Evolutionary conservation across 805 yeast species (phyloP).

Genomic region (Wickerhamiella bombiphila): DNA sequence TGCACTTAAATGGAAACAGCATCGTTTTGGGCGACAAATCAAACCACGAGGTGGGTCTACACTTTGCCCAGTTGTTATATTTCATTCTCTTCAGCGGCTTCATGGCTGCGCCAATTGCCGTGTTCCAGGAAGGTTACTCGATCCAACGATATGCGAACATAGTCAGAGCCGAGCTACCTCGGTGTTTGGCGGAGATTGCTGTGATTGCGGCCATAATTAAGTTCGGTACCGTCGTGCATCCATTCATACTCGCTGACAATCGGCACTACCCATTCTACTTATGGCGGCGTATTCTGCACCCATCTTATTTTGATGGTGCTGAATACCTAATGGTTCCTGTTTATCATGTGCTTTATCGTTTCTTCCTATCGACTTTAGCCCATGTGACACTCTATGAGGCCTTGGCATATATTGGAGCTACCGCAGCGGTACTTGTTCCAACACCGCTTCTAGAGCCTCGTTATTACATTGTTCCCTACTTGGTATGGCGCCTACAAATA

Average conservation of each 20-base stretch:
- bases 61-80: constrained; percentile 70
- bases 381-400: constrained; percentile 7
- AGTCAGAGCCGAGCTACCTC: not conserved
- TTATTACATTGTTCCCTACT: constrained; percentile 70
- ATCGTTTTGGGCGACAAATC: constrained; percentile 84
- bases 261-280: constrained; percentile 86
- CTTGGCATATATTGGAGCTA: constrained; percentile 37
- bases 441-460: constrained; percentile 92
- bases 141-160: constrained; percentile 6
- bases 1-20: constrained; percentile 52
- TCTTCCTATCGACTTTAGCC: constrained; percentile 22
- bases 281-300: constrained; percentile 48
- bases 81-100: constrained; percentile 47
- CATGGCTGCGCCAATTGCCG: constrained; percentile 68
- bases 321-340: constrained; percentile 40
- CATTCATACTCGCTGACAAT: constrained; percentile 84
- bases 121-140: constrained; percentile 21
- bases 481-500: constrained; percentile 54
- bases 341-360: constrained; percentile 45
- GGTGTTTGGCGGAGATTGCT: constrained; percentile 7
- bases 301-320: constrained; percentile 1
- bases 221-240: constrained; percentile 55
- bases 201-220: constrained; percentile 11
- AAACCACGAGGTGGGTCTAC: constrained; percentile 60
- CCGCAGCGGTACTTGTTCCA: constrained; percentile 54